Conservation (phyloP, 495 filamentous ascomycete genomes). For the Penicillium cinerascens region DNA sequence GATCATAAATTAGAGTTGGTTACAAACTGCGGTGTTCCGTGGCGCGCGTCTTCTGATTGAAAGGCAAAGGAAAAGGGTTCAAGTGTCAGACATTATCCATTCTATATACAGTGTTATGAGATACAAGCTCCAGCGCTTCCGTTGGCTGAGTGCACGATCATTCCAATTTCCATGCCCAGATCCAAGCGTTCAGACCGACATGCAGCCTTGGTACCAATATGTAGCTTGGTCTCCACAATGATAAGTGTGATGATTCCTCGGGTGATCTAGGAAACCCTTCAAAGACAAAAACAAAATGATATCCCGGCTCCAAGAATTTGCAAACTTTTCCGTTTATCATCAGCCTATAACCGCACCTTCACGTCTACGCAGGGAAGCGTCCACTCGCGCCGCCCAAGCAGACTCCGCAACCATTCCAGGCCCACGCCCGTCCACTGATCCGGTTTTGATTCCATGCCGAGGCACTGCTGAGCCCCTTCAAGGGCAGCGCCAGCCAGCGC, state of each 20-base stretch:
- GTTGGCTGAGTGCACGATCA: not conserved
- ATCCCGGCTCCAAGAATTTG: not conserved
- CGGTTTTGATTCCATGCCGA: conserved; percentile 20
- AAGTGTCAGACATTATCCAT: not conserved
- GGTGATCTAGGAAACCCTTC: not conserved
- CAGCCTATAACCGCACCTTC: conserved; percentile 60
- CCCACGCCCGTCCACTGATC: conserved; percentile 77
- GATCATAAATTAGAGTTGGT: too few species aligned
- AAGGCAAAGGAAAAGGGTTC: not conserved
- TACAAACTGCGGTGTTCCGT: too few species aligned
- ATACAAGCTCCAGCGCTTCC: not conserved
- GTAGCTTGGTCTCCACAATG: not conserved
- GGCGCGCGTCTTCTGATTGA: not conserved
- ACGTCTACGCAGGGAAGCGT: conserved; percentile 80
- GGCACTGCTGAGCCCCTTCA: conserved; percentile 54
- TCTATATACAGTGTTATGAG: not conserved
- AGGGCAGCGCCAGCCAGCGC: conserved; percentile 63
- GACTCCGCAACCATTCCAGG: conserved; percentile 74
- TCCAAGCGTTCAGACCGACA: not conserved
- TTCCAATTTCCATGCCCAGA: not conserved
- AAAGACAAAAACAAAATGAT: not conserved
- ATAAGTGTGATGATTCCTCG: not conserved
- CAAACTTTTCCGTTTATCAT: not conserved
- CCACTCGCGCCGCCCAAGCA: conserved; percentile 75
- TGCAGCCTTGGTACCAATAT: not conserved